Conservation (phyloP, 768 basidiomycete genomes). For the Clitopilus hobsonii region DNA sequence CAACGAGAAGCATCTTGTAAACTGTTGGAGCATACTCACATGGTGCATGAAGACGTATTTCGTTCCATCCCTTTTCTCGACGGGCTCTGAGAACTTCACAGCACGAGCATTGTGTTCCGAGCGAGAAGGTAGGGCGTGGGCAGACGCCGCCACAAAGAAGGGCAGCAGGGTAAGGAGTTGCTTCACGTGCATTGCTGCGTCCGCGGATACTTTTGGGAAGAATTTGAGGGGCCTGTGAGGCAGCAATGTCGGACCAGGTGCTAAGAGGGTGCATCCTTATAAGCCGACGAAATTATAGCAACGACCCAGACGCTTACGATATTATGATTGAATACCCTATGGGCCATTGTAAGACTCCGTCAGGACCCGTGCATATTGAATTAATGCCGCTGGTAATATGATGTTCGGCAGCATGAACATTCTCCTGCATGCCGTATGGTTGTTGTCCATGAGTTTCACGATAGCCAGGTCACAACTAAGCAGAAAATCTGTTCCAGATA, state of each 20-base stretch:
- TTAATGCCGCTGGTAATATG: neutral
- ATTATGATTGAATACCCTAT: neutral
- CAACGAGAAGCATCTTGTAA: neutral
- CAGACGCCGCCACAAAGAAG: neutral
- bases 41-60: slow-evolving; percentile 54
- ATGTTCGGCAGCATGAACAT: neutral
- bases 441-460: no score
- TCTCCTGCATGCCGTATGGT: no score
- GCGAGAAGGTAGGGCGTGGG: neutral
- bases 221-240: neutral
- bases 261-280: neutral
- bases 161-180: neutral
- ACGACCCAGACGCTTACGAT: neutral
- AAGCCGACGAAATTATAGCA: neutral
- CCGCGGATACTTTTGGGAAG: neutral
- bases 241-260: neutral
- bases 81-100: slow-evolving; percentile 17
- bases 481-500: neutral
- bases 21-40: slow-evolving; percentile 21
- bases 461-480: no score
- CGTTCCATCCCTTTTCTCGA: slow-evolving; percentile 33
- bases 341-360: no score
- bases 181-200: neutral
- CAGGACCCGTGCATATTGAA: neutral
- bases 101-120: neutral